Evolutionary conservation across 257 asterid species (phyloP), one percentile per base, ranked within the genome.

Genomic region (Rehmannia glutinosa): DNA sequence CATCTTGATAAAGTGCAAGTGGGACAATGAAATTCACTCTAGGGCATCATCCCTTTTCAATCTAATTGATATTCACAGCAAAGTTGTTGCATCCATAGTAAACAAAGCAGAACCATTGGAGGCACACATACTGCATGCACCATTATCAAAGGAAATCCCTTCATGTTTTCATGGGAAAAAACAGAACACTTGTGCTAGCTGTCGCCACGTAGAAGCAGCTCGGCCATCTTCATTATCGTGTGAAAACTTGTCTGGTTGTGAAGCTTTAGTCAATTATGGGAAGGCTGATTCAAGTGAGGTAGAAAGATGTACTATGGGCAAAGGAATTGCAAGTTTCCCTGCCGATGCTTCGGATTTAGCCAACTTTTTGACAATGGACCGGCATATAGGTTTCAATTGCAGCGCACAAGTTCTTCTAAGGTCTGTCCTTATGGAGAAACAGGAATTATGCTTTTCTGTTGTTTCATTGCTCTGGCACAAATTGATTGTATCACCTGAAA

Each of bases 381-480:
- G 97, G 60, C 94, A 88, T 81, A 81, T 87, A 67, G 97, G 99
- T 55, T 89, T 91, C 82, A 85, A 65, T 75, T 91, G 95, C 80
- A 86, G 83, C 15, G 91, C 96, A 1, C 82, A 87, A 78, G 86
- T 86, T 77, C 97, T 84, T 79, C 74, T 94, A 25, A 85, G 85
- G 74, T 87, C 97, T 5, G 86, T 88, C 76, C 91, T 94, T 19
- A 76, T 82, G 0, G 97, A 94, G 69, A 94, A 91, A 53, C 97
- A 94, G 75, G 96, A 94, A 77, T 63, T 94, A 27, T 94, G 99
- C 70, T 85, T 91, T 80, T 94, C 97, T 8, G 99, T 94, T 70
- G 97, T 94, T 72, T 91, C 97, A 8, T 71, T 91, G 82, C 97
- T 94, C 74, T 94, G 97, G 99, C 97, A 88, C 89, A 94, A 91